Conservation (phyloP, 2,329 filamentous ascomycete genomes). For the Fusarium armeniacum region DNA sequence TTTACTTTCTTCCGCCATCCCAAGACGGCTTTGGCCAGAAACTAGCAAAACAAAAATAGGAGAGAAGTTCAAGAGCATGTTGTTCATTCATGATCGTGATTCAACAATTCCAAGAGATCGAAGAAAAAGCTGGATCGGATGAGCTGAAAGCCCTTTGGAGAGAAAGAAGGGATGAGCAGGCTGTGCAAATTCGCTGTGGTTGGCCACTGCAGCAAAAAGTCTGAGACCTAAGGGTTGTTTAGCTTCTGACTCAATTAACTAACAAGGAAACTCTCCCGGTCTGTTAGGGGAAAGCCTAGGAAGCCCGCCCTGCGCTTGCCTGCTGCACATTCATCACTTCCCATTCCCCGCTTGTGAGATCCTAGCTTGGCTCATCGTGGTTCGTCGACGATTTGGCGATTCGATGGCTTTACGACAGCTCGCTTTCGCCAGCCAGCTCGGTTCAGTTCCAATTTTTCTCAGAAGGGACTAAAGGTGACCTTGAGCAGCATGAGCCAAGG, state of each 20-base stretch:
- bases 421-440: slow-evolving; percentile 4
- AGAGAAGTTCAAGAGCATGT: not conserved
- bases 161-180: slow-evolving; percentile 13
- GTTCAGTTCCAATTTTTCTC: slow-evolving; percentile 5
- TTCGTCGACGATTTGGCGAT: slow-evolving; percentile 8
- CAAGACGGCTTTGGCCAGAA: not conserved
- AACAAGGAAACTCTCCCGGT: slow-evolving; percentile 11
- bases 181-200: slow-evolving; percentile 18
- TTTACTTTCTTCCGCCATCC: not conserved
- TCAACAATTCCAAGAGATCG: slow-evolving; percentile 16
- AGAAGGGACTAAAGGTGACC: not conserved
- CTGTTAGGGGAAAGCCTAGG: slow-evolving; percentile 10
- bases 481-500: slow-evolving; percentile 17
- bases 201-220: not conserved
- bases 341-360: slow-evolving; percentile 21
- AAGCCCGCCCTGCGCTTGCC: not conserved
- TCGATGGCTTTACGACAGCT: slow-evolving; percentile 21
- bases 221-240: slow-evolving; percentile 10
- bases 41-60: not conserved
- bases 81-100: slow-evolving; percentile 14
- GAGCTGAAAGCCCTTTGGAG: slow-evolving; percentile 11
- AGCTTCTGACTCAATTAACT: slow-evolving; percentile 3
- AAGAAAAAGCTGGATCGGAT: slow-evolving; percentile 14
- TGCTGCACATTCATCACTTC: not conserved
- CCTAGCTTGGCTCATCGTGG: slow-evolving; percentile 23